These are phyloP conservation scores for Luvunga scandens DNA, from an alignment of 345 rosid species.

Conservation along the genomic window DNA sequence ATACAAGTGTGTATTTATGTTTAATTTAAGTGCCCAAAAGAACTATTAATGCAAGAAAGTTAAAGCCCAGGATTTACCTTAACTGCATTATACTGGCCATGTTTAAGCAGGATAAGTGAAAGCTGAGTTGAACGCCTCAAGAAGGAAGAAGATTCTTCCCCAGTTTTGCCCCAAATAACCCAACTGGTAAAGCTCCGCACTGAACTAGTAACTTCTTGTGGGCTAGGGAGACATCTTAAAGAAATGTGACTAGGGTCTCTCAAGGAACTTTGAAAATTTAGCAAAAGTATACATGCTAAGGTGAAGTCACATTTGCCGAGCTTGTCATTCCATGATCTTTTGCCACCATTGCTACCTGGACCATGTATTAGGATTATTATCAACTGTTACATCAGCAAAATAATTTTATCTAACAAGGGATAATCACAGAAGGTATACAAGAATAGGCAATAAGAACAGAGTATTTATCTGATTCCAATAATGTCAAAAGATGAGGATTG, in stretches of 20 bases:
- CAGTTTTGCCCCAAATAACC: constrained; percentile 72
- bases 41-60: not conserved
- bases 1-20: too few relatives aligned
- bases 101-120: constrained; percentile 65
- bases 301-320: constrained; percentile 83
- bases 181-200: constrained; percentile 68
- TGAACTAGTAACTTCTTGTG: constrained; percentile 49
- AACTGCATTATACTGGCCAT: constrained; percentile 83
- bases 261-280: constrained; percentile 37
- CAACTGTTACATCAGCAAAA: not conserved
- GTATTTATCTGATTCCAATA: not conserved
- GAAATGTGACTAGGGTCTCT: constrained; percentile 31
- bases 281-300: constrained; percentile 63
- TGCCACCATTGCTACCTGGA: constrained; percentile 63
- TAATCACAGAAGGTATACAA: constrained; percentile 2
- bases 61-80: constrained; percentile 50
- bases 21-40: not conserved
- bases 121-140: constrained; percentile 70
- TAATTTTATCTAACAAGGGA: not conserved
- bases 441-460: not conserved
- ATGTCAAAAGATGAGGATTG: not conserved
- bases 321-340: constrained; percentile 73
- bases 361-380: constrained; percentile 10
- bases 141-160: constrained; percentile 63
- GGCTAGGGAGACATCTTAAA: constrained; percentile 49